Evolutionary conservation across 164 flowering plant species (phyloP).

Genomic region (Berberis thunbergii): DNA sequence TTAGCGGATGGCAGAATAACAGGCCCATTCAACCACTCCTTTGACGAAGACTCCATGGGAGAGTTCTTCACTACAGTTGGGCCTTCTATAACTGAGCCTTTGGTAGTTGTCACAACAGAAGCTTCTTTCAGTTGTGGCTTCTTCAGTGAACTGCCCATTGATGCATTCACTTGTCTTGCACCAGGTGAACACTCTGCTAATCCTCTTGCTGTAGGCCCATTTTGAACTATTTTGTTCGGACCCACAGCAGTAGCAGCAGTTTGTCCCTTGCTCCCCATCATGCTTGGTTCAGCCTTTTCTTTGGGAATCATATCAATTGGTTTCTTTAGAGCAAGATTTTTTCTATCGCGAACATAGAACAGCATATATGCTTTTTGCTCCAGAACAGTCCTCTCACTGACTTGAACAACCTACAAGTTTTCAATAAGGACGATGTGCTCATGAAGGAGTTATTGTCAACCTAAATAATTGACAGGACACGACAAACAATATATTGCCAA

Average conservation of each 20-base stretch:
- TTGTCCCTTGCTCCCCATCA: conserved; percentile 13
- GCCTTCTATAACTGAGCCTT: conserved; percentile 3
- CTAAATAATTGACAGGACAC: background rate
- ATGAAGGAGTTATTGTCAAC: conserved; percentile 1
- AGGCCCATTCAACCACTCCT: conserved; percentile 6
- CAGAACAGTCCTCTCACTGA: conserved; percentile 59
- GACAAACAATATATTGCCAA: too few relatives aligned
- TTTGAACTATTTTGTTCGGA: conserved; percentile 19
- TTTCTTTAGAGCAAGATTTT: conserved; percentile 30
- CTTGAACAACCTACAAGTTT: conserved; percentile 58
- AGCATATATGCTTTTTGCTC: conserved; percentile 96
- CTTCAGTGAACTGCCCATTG: conserved; percentile 8
- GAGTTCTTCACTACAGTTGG: conserved; percentile 5
- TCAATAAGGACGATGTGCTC: background rate
- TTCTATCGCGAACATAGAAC: conserved; percentile 77
- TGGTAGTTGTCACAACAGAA: conserved; percentile 9
- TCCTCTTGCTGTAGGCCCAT: conserved; percentile 16
- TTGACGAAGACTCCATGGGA: conserved; percentile 8
- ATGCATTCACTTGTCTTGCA: conserved; percentile 6
- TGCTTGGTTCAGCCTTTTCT: conserved; percentile 25
- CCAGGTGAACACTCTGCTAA: conserved; percentile 13
- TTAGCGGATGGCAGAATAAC: conserved; percentile 3
- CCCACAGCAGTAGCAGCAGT: conserved; percentile 8
- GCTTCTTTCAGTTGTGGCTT: conserved; percentile 13
- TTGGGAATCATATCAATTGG: conserved; percentile 24